Base-by-base conservation (phyloP, 495 filamentous ascomycete genomes). In the Aspergillus baeticus region DNA sequence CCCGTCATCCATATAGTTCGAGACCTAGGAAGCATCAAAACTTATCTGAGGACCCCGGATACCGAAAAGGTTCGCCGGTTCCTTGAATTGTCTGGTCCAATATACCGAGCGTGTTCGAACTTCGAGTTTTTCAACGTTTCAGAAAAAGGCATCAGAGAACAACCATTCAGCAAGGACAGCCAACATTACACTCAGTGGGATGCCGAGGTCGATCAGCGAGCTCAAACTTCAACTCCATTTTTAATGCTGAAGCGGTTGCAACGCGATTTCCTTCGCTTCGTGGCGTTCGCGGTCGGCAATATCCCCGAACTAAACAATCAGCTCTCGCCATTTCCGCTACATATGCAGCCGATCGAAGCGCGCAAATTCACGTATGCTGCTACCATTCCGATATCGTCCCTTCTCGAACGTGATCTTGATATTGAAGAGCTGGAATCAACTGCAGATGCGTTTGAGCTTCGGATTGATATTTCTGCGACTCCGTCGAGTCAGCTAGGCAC, bases 51-150 rank as follows among this genome's bases (percentile, higher is more conserved):
- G 43, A 76, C 81, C 2, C 76, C 75, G 49, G 79, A 88, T 53
- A 77, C 72, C 23, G 73, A 76, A 33, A 85, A 78, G 59, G 72
- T 81, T 5, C 66, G 74, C 54, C 83, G 75, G 48, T 84, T 74
- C 59, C 72, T 82, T 22, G 74, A 80, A 22, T 63, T 79, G 34
- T 83, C 73, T 42, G 81, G 68, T 57, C 71, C 67, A 62, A 84
- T 77, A 55, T 87, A 74, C 63, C 74, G 81, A 52, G 70, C 69
- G 17, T 90, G 86, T 68, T 89, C 88, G 10, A 91, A 91, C 59
- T 73, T 87, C 31, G 88, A 91, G 64, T 91, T 87, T 60, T 91
- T 86, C 73, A 93, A 93, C 61, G 67, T 90, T n/a, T 71, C 71
- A 3, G 64, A 72, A 54, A 63, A 64, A 41, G 58, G 39, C 35